Conservation (phyloP, 371 early-diverging fungal genomes). For the Cokeromyces recurvatus region DNA sequence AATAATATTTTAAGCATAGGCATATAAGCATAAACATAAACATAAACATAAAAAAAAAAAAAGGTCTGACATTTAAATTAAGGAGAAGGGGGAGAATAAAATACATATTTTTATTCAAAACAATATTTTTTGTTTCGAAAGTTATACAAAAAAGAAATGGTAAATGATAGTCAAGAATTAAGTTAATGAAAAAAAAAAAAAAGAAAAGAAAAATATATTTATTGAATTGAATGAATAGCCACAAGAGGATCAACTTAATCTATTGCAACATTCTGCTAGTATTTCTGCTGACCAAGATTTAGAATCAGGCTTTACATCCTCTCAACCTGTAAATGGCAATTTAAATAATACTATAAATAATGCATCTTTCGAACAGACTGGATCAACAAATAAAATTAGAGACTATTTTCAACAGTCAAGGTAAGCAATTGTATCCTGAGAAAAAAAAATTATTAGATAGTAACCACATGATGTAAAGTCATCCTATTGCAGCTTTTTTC, state of each 20-base stretch:
- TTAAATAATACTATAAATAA: neutral
- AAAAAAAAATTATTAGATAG: neutral
- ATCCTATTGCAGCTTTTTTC: slow-evolving; percentile 89
- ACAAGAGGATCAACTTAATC: slow-evolving; percentile 12
- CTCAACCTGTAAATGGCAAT: slow-evolving; percentile 1
- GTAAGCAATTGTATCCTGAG: slow-evolving; percentile 14
- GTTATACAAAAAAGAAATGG: too few species aligned
- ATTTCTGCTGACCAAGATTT: slow-evolving; percentile 14
- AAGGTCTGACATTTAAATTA: neutral
- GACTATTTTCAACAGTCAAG: slow-evolving; percentile 46
- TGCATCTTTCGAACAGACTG: slow-evolving; percentile 6
- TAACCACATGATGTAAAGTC: too few species aligned
- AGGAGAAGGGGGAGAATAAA: too few species aligned
- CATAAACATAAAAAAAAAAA: neutral
- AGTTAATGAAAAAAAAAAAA: too few species aligned
- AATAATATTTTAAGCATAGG: neutral
- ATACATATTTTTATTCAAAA: too few species aligned
- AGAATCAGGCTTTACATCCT: slow-evolving; percentile 8
- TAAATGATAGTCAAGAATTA: too few species aligned
- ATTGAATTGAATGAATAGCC: too few species aligned
- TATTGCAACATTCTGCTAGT: slow-evolving; percentile 10
- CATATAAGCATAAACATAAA: too few species aligned
- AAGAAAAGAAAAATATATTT: too few species aligned
- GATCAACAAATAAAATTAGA: slow-evolving; percentile 21
- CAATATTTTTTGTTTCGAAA: too few species aligned